These are phyloP conservation scores for Phlebiopsis flavidoalba DNA, from an alignment of 768 basidiomycete genomes.

Conservation along the genomic window DNA sequence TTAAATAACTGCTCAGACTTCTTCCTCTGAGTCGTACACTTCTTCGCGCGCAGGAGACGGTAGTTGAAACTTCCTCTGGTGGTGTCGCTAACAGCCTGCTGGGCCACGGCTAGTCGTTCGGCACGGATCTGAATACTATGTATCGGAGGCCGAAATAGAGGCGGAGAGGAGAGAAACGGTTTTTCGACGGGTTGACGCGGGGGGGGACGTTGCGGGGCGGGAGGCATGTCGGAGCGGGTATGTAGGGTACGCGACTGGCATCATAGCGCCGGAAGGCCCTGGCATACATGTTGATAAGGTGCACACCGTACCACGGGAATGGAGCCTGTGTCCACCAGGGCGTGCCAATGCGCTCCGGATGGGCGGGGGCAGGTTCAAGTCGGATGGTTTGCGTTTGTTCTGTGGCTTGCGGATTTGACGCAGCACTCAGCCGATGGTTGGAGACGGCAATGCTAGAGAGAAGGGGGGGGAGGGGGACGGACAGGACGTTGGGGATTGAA, in stretches of 20 bases:
- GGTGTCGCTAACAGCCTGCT: not conserved
- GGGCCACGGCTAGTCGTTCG: not conserved
- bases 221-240: not conserved
- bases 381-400: not conserved
- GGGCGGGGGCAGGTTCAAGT: too few species aligned
- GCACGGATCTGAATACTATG: not conserved
- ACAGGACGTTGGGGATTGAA: too few species aligned
- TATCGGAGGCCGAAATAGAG: not conserved
- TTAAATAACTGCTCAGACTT: constrained; percentile 2
- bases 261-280: not conserved
- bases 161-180: constrained; percentile 2
- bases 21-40: not conserved
- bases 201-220: not conserved
- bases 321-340: not conserved
- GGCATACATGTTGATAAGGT: not conserved
- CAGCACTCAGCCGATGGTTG: too few species aligned
- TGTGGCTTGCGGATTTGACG: too few species aligned
- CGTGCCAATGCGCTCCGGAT: too few species aligned
- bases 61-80: not conserved
- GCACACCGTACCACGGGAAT: not conserved
- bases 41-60: not conserved
- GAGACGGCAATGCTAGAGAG: too few species aligned
- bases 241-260: not conserved
- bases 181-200: too few species aligned
- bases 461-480: too few species aligned